A percentile compares a stretch with the other conserved stretches of the same genome.
Evolutionary conservation across 805 yeast species (phyloP).

Genomic region (Brettanomyces nanus): DNA sequence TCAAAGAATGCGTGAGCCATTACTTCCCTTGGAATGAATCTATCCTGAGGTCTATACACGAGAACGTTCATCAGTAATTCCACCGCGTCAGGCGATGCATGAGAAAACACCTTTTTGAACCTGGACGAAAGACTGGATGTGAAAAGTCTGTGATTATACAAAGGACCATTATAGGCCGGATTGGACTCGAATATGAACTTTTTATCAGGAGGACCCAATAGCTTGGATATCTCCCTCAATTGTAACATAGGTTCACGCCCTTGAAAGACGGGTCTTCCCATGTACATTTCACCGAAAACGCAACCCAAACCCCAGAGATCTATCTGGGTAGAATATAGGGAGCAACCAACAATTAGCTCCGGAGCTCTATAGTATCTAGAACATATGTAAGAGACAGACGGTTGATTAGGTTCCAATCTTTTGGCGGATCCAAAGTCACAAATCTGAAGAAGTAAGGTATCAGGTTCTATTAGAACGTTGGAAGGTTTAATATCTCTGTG

Average conservation of each 20-base stretch:
- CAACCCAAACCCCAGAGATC: constrained; percentile 99
- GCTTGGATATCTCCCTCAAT: constrained; percentile 80
- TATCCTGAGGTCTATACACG: constrained; percentile 81
- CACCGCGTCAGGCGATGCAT: constrained; percentile 79
- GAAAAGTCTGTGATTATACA: constrained; percentile 51
- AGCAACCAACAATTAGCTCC: constrained; percentile 86
- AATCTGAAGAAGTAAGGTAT: constrained; percentile 56
- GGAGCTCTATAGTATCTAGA: constrained; percentile 97
- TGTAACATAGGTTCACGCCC: constrained; percentile 87
- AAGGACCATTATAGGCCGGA: constrained; percentile 68
- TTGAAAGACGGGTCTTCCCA: constrained; percentile 92
- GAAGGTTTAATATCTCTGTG: constrained; percentile 85
- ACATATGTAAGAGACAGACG: constrained; percentile 93
- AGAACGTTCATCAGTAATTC: constrained; percentile 75
- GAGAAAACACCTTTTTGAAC: constrained; percentile 59
- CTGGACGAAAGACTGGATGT: constrained; percentile 20
- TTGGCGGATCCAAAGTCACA: constrained; percentile 93
- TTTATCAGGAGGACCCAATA: constrained; percentile 81
- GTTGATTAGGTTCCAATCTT: constrained; percentile 79
- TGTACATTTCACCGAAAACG: constrained; percentile 87
- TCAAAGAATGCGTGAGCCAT: constrained; percentile 85
- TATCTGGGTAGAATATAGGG: constrained; percentile 79
- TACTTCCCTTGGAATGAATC: constrained; percentile 75
- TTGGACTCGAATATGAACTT: constrained; percentile 66
- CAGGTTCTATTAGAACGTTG: constrained; percentile 69